These are phyloP conservation scores for Vaccinium myrtillus DNA, from an alignment of 148 eudicot species.

Conservation along the genomic window DNA sequence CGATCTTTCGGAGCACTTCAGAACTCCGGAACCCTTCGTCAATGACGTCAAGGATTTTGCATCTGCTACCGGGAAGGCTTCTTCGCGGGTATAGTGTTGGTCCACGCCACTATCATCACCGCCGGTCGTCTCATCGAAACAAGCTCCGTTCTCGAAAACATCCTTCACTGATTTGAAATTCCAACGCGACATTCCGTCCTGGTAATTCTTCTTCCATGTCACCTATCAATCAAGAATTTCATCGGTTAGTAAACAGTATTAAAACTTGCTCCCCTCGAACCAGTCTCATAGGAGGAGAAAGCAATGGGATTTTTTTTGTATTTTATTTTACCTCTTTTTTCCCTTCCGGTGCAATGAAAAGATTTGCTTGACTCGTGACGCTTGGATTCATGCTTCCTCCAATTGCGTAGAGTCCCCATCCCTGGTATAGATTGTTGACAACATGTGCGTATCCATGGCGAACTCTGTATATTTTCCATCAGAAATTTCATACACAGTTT, in stretches of 20 bases:
- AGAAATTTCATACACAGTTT: no score
- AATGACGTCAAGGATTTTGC: slow-evolving; percentile 51
- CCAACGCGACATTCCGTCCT: slow-evolving; percentile 20
- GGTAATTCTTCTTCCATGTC: slow-evolving; percentile 37
- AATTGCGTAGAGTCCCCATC: slow-evolving; percentile 81
- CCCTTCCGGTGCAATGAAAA: slow-evolving; percentile 60
- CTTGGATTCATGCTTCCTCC: slow-evolving; percentile 93
- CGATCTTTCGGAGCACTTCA: slow-evolving; percentile 44
- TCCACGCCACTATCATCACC: slow-evolving; percentile 33
- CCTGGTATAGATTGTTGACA: slow-evolving; percentile 82
- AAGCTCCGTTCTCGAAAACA: slow-evolving; percentile 78
- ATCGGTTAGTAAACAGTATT: not conserved
- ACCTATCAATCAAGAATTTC: slow-evolving; percentile 34
- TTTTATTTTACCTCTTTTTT: slow-evolving; percentile 55
- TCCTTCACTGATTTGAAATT: slow-evolving; percentile 62
- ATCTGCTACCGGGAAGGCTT: slow-evolving; percentile 50
- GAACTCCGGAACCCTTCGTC: slow-evolving; percentile 65
- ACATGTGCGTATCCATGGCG: slow-evolving; percentile 89
- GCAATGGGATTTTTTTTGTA: not conserved
- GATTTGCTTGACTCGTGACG: slow-evolving; percentile 73
- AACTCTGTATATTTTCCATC: slow-evolving; percentile 37
- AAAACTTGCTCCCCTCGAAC: not conserved
- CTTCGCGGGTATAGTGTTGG: slow-evolving; percentile 52
- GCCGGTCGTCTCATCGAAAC: slow-evolving; percentile 34
- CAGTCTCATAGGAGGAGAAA: no score